phyloP scores from a whole-genome alignment of 257 asterid species.

The Forsythia suspensa region DNA sequence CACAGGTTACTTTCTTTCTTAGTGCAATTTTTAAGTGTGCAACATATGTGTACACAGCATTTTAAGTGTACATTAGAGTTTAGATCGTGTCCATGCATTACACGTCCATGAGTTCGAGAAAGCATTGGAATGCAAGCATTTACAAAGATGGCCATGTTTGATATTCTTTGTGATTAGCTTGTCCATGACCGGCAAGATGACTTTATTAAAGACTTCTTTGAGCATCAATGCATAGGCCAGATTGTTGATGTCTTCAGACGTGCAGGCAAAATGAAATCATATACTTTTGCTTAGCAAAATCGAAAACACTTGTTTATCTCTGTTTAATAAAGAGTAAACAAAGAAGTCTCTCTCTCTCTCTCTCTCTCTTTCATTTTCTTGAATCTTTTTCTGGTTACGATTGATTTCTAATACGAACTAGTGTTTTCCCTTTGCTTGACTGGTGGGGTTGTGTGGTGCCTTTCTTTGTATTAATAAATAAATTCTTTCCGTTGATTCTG shows the following conservation, averaged over 20 bases:
- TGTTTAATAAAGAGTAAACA: neutral
- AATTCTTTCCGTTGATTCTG: conserved; percentile 19
- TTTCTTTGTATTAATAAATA: conserved; percentile 21
- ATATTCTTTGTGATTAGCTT: conserved; percentile 33
- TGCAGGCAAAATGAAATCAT: conserved; percentile 47
- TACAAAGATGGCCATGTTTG: conserved; percentile 36
- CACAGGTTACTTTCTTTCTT: too few relatives aligned
- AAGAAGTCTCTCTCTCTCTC: neutral
- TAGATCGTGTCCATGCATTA: neutral
- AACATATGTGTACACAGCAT: too few relatives aligned
- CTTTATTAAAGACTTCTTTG: conserved; percentile 36
- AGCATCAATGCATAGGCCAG: conserved; percentile 55
- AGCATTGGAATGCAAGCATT: conserved; percentile 48
- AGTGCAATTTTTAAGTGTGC: too few relatives aligned
- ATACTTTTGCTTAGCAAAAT: too few relatives aligned
- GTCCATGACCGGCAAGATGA: conserved; percentile 43
- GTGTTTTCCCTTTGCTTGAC: neutral
- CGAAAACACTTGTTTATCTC: neutral
- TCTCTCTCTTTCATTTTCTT: neutral
- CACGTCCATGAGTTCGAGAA: conserved; percentile 63
- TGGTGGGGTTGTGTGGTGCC: conserved; percentile 1
- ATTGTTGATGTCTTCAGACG: conserved; percentile 58
- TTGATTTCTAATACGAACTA: too few relatives aligned
- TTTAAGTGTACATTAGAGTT: neutral
- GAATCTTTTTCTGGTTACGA: neutral